These are phyloP conservation scores for Lichenothelia convexa DNA, from an alignment of 495 filamentous ascomycete genomes.

Conservation along the genomic window DNA sequence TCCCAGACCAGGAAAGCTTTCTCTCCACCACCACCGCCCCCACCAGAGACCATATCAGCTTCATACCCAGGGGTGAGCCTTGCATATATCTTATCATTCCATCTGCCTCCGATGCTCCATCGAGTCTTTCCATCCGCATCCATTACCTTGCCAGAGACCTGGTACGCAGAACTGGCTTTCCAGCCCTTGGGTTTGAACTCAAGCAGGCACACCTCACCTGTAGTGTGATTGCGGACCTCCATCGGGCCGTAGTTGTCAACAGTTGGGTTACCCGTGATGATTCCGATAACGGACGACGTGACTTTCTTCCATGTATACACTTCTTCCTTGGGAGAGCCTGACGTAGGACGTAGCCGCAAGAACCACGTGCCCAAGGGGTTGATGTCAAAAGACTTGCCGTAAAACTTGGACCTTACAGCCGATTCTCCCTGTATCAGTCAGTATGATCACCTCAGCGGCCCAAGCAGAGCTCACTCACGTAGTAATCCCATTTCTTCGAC, in stretches of 20 bases:
- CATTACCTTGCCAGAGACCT: slow-evolving; percentile 67
- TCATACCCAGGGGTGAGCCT: slow-evolving; percentile 84
- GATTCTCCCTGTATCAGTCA: slow-evolving; percentile 73
- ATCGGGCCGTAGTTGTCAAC: slow-evolving; percentile 98
- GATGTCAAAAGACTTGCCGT: slow-evolving; percentile 93
- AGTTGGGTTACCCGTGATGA: slow-evolving; percentile 87
- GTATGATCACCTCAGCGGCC: too few species aligned
- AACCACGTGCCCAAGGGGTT: slow-evolving; percentile 97
- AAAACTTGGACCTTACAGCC: slow-evolving; percentile 93
- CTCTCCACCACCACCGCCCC: slow-evolving; percentile 27
- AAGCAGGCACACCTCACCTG: slow-evolving; percentile 72
- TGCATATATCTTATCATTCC: slow-evolving; percentile 96
- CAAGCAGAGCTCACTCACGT: slow-evolving; percentile 26
- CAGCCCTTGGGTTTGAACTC: slow-evolving; percentile 94
- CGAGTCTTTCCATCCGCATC: slow-evolving; percentile 54
- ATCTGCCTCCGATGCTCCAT: slow-evolving; percentile 81
- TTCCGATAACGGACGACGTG: slow-evolving; percentile 90
- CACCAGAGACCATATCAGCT: slow-evolving; percentile 33
- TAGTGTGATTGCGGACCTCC: slow-evolving; percentile 94
- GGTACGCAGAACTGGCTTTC: slow-evolving; percentile 79
- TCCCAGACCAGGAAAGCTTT: slow-evolving; percentile 90
- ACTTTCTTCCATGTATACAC: slow-evolving; percentile 99
- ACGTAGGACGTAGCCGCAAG: slow-evolving; percentile 60
- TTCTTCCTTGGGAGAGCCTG: slow-evolving; percentile 37
- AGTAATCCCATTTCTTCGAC: slow-evolving; percentile 90